Conservation (phyloP, 176 grass and related monocot species). For the Microstegium vimineum region DNA sequence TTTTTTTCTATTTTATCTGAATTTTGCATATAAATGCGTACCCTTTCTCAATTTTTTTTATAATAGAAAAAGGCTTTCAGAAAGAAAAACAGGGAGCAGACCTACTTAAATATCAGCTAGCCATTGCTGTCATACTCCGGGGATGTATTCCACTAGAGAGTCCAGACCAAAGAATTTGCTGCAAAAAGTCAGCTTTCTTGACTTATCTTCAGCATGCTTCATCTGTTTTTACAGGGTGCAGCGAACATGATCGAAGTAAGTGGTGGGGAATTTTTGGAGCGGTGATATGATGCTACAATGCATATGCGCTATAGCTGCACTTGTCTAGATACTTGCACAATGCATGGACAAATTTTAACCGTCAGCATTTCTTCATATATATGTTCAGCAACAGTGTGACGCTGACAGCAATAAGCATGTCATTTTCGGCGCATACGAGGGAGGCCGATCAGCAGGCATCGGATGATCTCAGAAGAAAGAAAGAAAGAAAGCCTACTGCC, state of each 20-base stretch:
- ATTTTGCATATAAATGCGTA: not conserved
- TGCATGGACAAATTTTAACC: constrained; percentile 21
- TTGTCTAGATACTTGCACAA: not conserved
- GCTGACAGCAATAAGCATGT: constrained; percentile 16
- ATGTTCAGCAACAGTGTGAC: not conserved
- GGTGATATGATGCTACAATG: not conserved
- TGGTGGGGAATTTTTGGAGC: not conserved
- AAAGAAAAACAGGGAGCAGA: constrained; percentile 27
- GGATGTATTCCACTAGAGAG: not conserved
- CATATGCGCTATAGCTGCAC: not conserved
- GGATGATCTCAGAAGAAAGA: not conserved
- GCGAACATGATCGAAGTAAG: not conserved
- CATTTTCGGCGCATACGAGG: constrained; percentile 19
- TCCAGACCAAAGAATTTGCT: constrained; percentile 32
- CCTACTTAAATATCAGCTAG: constrained; percentile 29
- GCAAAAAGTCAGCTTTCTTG: constrained; percentile 19
- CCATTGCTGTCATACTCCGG: not conserved
- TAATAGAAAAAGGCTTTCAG: not conserved
- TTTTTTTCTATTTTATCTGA: not conserved
- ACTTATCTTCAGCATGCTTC: constrained; percentile 9
- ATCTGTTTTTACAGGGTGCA: not conserved
- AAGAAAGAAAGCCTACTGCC: constrained; percentile 19
- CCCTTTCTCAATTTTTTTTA: not conserved
- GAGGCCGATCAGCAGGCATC: not conserved
- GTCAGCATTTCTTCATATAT: not conserved